Conservation (phyloP, 2,329 filamentous ascomycete species). For the Allantophomopsis cytisporea region DNA sequence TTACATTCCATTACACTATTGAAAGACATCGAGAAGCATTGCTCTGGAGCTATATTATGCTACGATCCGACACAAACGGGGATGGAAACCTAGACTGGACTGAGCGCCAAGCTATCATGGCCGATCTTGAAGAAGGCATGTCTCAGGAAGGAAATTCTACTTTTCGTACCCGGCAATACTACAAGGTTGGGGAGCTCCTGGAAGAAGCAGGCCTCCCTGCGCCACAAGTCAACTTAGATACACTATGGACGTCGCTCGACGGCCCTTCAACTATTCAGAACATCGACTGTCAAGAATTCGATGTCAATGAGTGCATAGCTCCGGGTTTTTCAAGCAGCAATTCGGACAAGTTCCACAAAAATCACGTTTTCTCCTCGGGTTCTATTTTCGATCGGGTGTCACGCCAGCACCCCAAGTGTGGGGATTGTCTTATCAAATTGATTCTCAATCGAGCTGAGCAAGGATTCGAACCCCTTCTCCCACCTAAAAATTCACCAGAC, state of each 20-base stretch:
- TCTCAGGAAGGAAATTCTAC: conserved; percentile 17
- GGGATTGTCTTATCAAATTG: conserved; percentile 27
- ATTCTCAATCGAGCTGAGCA: conserved; percentile 20
- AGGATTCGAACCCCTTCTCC: conserved; percentile 23
- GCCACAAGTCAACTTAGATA: conserved; percentile 24
- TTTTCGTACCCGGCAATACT: conserved; percentile 23
- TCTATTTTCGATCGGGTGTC: conserved; percentile 24
- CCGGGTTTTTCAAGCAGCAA: conserved; percentile 23
- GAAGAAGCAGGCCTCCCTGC: conserved; percentile 23
- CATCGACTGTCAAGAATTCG: conserved; percentile 25
- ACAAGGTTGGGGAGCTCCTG: conserved; percentile 20
- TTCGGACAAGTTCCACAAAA: conserved; percentile 19
- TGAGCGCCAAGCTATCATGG: conserved; percentile 22
- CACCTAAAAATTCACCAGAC: conserved; percentile 17
- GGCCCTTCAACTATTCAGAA: conserved; percentile 24
- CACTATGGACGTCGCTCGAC: conserved; percentile 27
- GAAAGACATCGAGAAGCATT: conserved; percentile 27
- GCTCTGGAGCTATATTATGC: conserved; percentile 27
- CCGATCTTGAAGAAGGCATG: conserved; percentile 21
- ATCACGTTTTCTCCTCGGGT: conserved; percentile 23
- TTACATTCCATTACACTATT: conserved; percentile 28
- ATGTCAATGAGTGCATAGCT: conserved; percentile 25
- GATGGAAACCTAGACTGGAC: conserved; percentile 26
- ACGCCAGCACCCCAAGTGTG: conserved; percentile 23
- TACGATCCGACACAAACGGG: conserved; percentile 21